Conservation (phyloP, 202 grass and related monocot genomes). For the Carex arenaria region DNA sequence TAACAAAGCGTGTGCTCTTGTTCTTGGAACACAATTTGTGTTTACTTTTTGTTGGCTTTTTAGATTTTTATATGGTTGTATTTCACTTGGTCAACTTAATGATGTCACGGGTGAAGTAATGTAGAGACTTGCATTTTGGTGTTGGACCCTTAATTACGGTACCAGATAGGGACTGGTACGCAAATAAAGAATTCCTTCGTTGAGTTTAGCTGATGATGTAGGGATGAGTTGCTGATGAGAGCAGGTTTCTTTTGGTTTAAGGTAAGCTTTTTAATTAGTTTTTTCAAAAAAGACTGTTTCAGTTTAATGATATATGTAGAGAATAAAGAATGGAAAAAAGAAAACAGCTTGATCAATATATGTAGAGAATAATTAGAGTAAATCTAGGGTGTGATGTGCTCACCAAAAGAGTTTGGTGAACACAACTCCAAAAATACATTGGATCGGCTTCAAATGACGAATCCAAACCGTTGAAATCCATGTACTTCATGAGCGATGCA, state of each 20-base stretch:
- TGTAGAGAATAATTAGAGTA: neutral
- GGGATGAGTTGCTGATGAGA: conserved; percentile 4
- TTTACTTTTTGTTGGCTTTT: neutral
- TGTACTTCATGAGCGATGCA: too few relatives aligned
- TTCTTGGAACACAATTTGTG: neutral
- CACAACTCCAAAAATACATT: too few relatives aligned
- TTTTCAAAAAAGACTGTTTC: neutral
- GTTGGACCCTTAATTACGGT: neutral
- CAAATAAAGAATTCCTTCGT: neutral
- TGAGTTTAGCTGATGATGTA: neutral
- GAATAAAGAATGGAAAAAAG: too few relatives aligned
- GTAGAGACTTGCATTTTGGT: neutral
- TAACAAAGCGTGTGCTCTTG: neutral
- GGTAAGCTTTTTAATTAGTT: neutral
- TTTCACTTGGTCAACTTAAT: neutral
- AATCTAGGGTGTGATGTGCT: too few relatives aligned
- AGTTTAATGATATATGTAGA: neutral
- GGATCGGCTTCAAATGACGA: too few relatives aligned
- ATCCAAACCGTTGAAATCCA: too few relatives aligned
- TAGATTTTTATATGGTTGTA: neutral
- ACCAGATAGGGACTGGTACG: neutral
- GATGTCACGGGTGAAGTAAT: neutral
- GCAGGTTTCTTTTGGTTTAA: neutral
- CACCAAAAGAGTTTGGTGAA: too few relatives aligned
- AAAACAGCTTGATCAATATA: too few relatives aligned